Base-by-base conservation (phyloP, 495 filamentous ascomycete species). In the Hypomontagnella submonticulosa region DNA sequence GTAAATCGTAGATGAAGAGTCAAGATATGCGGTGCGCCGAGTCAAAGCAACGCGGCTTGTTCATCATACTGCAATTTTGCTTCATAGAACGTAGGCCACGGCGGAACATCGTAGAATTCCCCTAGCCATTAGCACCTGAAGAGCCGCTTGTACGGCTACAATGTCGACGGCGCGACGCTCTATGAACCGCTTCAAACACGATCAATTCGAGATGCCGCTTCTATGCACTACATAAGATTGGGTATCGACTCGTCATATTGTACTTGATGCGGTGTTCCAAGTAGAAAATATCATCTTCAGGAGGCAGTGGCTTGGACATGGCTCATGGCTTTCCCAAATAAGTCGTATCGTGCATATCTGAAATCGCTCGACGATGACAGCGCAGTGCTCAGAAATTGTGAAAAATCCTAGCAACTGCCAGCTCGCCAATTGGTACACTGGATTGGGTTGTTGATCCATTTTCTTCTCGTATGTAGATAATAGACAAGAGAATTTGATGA, bases 291-390 rank as follows among this genome's bases (percentile, higher is more conserved):
- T n/a, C 38, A 65, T 58, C 19, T 33, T 54, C 41, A 60, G 49
- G 42, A 37, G 47, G 15, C 12, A 46, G 34, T 13, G 50, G 40
- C 34, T 42, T 51, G 44, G 60, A 51, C 36, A 16, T 43, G 16
- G 20, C n/a, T 36, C 38, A 30, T 51, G 12, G 56, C 43, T 54
- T 52, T 58, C 42, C 57, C 42, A 56, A 57, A 61, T 27, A 19
- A 52, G 52, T 53, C 44, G 57, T 46, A 30, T 46, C 50, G 50
- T 61, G 57, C 63, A 67, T 67, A 67, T 50, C 44, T 57, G 63
- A 67, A 57, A 53, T 56, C 63, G 57, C 23, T 48, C 18, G 44
- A 54, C 36, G 50, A 48, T 47, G 40, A 61, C 40, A 37, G 32
- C 47, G 20, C 52, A 42, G 57, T 19, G 52, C 36, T 57, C 57